Conservation (phyloP, 768 basidiomycete species). For the Mycena chlorophos region DNA sequence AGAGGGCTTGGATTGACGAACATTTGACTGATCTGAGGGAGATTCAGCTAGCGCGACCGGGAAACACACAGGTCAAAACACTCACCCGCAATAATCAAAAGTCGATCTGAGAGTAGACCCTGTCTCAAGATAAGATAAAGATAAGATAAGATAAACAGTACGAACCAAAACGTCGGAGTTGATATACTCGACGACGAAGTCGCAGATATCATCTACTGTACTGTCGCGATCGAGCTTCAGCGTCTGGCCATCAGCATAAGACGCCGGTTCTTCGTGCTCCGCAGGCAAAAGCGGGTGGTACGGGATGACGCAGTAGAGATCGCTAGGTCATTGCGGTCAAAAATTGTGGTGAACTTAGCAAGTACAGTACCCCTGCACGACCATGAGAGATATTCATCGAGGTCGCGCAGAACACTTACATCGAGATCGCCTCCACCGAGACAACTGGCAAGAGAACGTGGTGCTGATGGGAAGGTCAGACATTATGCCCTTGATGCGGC, state of each 20-base stretch:
- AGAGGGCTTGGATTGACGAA: conserved; percentile 23
- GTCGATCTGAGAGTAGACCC: conserved; percentile 69
- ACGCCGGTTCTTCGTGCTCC: conserved; percentile 48
- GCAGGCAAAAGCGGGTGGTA: conserved; percentile 57
- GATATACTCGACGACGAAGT: conserved; percentile 84
- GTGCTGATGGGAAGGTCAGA: conserved; percentile 40
- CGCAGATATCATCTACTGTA: conserved; percentile 68
- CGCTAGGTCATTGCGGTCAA: conserved; percentile 40
- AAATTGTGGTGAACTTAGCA: conserved; percentile 4
- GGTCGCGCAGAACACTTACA: too few relatives aligned
- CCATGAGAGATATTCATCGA: too few relatives aligned
- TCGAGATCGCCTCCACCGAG: conserved; percentile 81
- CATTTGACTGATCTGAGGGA: conserved; percentile 67
- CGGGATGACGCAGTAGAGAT: conserved; percentile 63
- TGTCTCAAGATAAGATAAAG: conserved; percentile 26
- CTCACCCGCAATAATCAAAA: conserved; percentile 71
- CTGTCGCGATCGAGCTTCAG: conserved; percentile 48
- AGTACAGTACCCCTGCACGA: conserved; percentile 48
- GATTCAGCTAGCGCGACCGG: neutral
- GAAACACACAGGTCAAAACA: conserved; percentile 1
- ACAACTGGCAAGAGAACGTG: conserved; percentile 64
- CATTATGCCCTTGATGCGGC: neutral
- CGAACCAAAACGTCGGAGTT: conserved; percentile 76
- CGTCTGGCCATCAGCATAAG: conserved; percentile 44
- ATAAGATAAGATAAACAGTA: neutral